Conservation (phyloP, 2,329 filamentous ascomycete species). For the Periconia macrospinosa region DNA sequence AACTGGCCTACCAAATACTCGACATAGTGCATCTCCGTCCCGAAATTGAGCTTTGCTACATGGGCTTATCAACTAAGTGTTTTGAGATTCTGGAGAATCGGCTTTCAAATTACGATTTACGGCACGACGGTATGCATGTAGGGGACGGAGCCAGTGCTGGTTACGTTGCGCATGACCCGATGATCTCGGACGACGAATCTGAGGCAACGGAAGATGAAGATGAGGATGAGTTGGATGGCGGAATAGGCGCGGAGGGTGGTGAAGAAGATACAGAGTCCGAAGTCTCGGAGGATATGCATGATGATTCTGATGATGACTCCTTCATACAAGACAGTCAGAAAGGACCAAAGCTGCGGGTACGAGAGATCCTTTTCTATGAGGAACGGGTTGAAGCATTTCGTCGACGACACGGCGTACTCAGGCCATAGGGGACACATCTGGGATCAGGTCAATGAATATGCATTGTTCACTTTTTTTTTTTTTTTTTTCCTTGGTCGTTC, state of each 20-base stretch:
- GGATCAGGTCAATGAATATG: not conserved
- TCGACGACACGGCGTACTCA: slow-evolving; percentile 60
- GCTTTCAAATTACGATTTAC: slow-evolving; percentile 47
- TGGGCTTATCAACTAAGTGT: slow-evolving; percentile 76
- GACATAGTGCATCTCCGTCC: slow-evolving; percentile 77
- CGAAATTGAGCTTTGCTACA: slow-evolving; percentile 75
- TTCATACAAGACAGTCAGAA: slow-evolving; percentile 52
- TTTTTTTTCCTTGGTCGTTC: not conserved
- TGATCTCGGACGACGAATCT: slow-evolving; percentile 42
- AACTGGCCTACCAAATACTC: slow-evolving; percentile 74
- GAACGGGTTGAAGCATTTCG: slow-evolving; percentile 78
- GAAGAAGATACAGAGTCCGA: slow-evolving; percentile 36
- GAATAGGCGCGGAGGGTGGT: slow-evolving; percentile 53
- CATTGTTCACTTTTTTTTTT: not conserved
- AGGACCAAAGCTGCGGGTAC: slow-evolving; percentile 61
- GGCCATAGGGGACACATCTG: slow-evolving; percentile 21
- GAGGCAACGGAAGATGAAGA: slow-evolving; percentile 48
- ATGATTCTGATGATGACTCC: slow-evolving; percentile 55
- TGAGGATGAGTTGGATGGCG: slow-evolving; percentile 52
- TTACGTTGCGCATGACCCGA: slow-evolving; percentile 2
- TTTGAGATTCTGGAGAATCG: slow-evolving; percentile 76
- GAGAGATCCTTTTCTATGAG: slow-evolving; percentile 83
- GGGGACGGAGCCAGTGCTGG: slow-evolving; percentile 21
- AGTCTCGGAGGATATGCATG: slow-evolving; percentile 41
- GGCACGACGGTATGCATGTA: slow-evolving; percentile 31